Base-by-base conservation (phyloP, 2,329 filamentous ascomycete species). In the Fusarium pseudograminearum region DNA sequence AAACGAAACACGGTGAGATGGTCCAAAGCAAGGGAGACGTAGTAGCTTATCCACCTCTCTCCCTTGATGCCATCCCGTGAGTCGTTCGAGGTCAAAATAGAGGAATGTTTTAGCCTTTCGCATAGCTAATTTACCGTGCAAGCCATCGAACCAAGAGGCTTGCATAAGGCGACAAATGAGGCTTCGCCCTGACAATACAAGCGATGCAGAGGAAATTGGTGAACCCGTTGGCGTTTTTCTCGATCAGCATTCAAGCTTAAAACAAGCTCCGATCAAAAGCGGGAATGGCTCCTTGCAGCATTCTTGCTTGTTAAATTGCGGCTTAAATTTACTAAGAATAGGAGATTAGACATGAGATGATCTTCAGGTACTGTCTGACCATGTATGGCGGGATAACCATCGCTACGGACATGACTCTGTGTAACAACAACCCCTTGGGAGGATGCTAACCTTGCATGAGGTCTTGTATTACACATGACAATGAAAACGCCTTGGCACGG, bases 121-220 rank as follows among this genome's bases (percentile, higher is more conserved):
- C 45, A 26, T 30, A 46, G 34, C 40, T 48, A 44, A 70, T 67
- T 40, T 48, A 30, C 44, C 40, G 34, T 22, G 4, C 62, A 70
- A 64, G 57, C 53, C 54, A 56, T 58, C 18, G 26, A 22, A 53
- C 28, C 8, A 52, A 57, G 53, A 34, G 42, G 58, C 50, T 53
- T 53, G 54, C 48, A 59, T 68, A 46, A 44, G 45, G 58, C 51
- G 45, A 58, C 62, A 56, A 60, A 68, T 70, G 20, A 42, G 28
- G 26, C 5, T 38, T 18, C 38, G 31, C 12, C 44, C 45, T 59
- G 30, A 4, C 38, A 36, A 44, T 9, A n/a, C 47, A 69, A 58
- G 67, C 61, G 41, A 70, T 47, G 22, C 41, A 44, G 54, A 47
- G 42, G 54, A 67, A 22, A 55, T 64, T 53, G 41, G 54, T 71